Conservation (phyloP, 2,329 filamentous ascomycete species). For the Basipetospora chlamydospora region DNA sequence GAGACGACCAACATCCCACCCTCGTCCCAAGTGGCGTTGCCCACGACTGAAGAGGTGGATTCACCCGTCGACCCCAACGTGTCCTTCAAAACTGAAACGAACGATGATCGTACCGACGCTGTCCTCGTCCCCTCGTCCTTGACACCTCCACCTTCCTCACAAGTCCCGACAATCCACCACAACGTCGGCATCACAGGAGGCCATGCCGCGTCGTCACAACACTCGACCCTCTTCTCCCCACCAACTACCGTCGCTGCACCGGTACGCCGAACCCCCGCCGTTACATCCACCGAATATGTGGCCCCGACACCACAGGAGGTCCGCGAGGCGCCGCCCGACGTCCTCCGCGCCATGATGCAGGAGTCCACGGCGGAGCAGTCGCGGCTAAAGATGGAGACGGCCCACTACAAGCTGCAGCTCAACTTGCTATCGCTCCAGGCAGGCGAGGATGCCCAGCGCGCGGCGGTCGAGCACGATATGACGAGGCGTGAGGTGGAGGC, state of each 20-base stretch:
- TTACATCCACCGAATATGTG: slow-evolving; percentile 24
- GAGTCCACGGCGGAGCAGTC: slow-evolving; percentile 39
- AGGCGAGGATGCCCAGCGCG: slow-evolving; percentile 70
- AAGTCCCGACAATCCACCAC: slow-evolving; percentile 5
- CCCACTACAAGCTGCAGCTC: slow-evolving; percentile 83
- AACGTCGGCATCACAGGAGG: slow-evolving; percentile 12
- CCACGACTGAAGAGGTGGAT: slow-evolving; percentile 39
- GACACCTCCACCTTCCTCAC: slow-evolving; percentile 5
- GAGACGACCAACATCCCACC: background rate
- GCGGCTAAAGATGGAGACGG: slow-evolving; percentile 62
- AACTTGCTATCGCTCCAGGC: slow-evolving; percentile 74
- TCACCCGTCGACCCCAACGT: slow-evolving; percentile 34
- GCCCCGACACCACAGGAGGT: slow-evolving; percentile 35
- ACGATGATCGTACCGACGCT: slow-evolving; percentile 43
- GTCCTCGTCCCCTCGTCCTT: slow-evolving; percentile 32
- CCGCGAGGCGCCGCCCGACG: slow-evolving; percentile 35
- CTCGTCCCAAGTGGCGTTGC: slow-evolving; percentile 38
- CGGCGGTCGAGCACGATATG: slow-evolving; percentile 84
- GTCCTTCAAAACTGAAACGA: slow-evolving; percentile 35
- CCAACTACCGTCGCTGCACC: slow-evolving; percentile 18
- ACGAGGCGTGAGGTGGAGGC: slow-evolving; percentile 79
- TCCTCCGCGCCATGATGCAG: slow-evolving; percentile 42
- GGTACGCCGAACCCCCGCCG: slow-evolving; percentile 6
- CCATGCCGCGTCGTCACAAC: slow-evolving; percentile 21
- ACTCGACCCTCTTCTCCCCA: slow-evolving; percentile 36